Conservation (phyloP, 768 basidiomycete genomes). For the Lactarius pseudohatsudake region DNA sequence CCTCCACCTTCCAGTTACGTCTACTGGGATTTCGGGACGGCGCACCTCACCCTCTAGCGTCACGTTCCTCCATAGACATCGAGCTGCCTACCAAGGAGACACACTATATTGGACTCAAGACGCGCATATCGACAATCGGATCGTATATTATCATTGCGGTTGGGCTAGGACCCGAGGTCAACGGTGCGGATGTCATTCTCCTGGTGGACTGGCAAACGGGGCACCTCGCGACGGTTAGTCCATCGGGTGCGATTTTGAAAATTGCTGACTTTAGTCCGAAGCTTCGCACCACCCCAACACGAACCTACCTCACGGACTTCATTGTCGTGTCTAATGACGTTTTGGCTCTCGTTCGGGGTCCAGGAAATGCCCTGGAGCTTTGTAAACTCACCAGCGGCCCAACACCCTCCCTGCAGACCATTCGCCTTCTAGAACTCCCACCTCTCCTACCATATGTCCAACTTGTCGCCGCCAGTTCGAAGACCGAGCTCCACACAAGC, state of each 20-base stretch:
- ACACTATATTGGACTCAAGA: constrained; percentile 6
- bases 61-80: not conserved
- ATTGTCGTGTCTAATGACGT: constrained; percentile 7
- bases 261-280: not conserved
- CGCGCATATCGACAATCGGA: constrained; percentile 3
- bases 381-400: not conserved
- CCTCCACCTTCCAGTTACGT: constrained; percentile 12
- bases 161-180: not conserved
- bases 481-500: constrained; percentile 1
- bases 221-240: not conserved
- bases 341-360: constrained; percentile 8
- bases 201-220: constrained; percentile 12
- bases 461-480: not conserved
- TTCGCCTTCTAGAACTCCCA: constrained; percentile 3
- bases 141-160: constrained; percentile 2
- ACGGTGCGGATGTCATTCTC: constrained; percentile 7
- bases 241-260: not conserved
- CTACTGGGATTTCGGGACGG: constrained; percentile 10
- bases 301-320: constrained; percentile 12
- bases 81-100: not conserved
- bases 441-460: constrained; percentile 1
- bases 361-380: constrained; percentile 13
- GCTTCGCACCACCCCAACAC: not conserved
- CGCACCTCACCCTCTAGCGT: constrained; percentile 1
- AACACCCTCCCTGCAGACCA: not conserved